A percentile compares a stretch with the other conserved stretches of the same genome.
phyloP scores from a whole-genome alignment of 352 stramenopile species.

The Globisporangium apiculatum region DNA sequence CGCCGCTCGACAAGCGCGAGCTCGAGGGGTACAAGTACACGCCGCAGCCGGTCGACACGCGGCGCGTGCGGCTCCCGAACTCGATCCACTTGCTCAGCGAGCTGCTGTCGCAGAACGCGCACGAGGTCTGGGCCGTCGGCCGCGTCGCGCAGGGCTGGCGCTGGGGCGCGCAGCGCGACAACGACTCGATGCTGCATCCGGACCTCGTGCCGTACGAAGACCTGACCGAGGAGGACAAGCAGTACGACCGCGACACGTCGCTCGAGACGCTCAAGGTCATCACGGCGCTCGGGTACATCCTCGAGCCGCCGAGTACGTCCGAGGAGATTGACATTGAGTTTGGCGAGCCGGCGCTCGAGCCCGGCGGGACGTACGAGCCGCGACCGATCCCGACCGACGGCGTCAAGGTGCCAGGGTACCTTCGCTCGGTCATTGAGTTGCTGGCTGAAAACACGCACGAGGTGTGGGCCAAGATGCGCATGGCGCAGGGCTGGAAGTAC shows the following conservation, averaged over 20 bases:
- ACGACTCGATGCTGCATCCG: slow-evolving; percentile 57
- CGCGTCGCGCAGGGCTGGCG: slow-evolving; percentile 64
- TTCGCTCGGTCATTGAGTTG: slow-evolving; percentile 67
- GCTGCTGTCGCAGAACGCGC: slow-evolving; percentile 65
- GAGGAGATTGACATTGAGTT: slow-evolving; percentile 58
- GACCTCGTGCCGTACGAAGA: slow-evolving; percentile 69
- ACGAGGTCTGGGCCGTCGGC: slow-evolving; percentile 77
- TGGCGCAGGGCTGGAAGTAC: slow-evolving; percentile 75
- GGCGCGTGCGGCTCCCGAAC: slow-evolving; percentile 49
- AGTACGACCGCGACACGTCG: slow-evolving; percentile 77
- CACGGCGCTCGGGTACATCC: slow-evolving; percentile 58
- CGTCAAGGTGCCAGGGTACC: slow-evolving; percentile 47
- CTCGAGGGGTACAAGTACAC: slow-evolving; percentile 79
- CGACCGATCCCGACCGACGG: slow-evolving; percentile 57
- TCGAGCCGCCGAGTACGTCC: slow-evolving; percentile 39
- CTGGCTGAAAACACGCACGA: slow-evolving; percentile 78
- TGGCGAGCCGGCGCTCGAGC: slow-evolving; percentile 32
- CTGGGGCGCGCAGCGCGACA: slow-evolving; percentile 56
- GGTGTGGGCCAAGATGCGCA: slow-evolving; percentile 77
- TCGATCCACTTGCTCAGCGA: slow-evolving; percentile 56
- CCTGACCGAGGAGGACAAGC: slow-evolving; percentile 69
- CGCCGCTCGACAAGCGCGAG: slow-evolving; percentile 68
- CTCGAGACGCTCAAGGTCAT: slow-evolving; percentile 77
- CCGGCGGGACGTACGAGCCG: slow-evolving; percentile 51
- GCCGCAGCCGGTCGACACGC: slow-evolving; percentile 55